phyloP scores from a whole-genome alignment of 148 eudicot species.

The Spergularia bocconei region DNA sequence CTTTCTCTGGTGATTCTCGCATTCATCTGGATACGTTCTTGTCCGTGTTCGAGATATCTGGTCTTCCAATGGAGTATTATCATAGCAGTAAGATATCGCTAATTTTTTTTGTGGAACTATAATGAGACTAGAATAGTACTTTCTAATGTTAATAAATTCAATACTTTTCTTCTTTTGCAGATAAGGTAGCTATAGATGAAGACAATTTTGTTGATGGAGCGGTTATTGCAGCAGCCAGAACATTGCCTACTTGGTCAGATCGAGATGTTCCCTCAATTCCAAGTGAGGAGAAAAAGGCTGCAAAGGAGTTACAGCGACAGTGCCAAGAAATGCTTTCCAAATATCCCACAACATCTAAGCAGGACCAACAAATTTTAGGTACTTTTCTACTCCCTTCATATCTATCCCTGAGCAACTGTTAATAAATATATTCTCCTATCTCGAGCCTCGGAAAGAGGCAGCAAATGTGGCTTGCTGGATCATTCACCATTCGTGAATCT shows the following conservation, averaged over 20 bases:
- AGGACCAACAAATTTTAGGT: conserved; percentile 85
- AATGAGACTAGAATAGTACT: not conserved
- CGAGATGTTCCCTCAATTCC: conserved; percentile 83
- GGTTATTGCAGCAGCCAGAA: conserved; percentile 89
- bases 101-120: not conserved
- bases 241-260: conserved; percentile 91
- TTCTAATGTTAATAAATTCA: not conserved
- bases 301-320: conserved; percentile 83
- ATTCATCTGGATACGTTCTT: conserved; percentile 90
- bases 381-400: conserved; percentile 16
- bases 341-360: conserved; percentile 66
- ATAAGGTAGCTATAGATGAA: conserved; percentile 45
- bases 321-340: conserved; percentile 68
- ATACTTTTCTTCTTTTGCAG: conserved; percentile 31
- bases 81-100: conserved; percentile 52
- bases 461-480: too few relatives aligned
- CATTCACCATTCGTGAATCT: too few relatives aligned
- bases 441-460: not conserved
- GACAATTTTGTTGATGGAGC: conserved; percentile 89
- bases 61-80: conserved; percentile 78
- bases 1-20: conserved; percentile 66
- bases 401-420: not conserved
- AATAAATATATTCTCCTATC: not conserved
- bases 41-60: conserved; percentile 93
- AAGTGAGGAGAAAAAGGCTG: conserved; percentile 81